Percentiles rank a stretch among this genome's conserved stretches.
These are phyloP conservation scores for Pyrus pyrifolia DNA, from an alignment of 306 rosid genomes.

Conservation along the genomic window DNA sequence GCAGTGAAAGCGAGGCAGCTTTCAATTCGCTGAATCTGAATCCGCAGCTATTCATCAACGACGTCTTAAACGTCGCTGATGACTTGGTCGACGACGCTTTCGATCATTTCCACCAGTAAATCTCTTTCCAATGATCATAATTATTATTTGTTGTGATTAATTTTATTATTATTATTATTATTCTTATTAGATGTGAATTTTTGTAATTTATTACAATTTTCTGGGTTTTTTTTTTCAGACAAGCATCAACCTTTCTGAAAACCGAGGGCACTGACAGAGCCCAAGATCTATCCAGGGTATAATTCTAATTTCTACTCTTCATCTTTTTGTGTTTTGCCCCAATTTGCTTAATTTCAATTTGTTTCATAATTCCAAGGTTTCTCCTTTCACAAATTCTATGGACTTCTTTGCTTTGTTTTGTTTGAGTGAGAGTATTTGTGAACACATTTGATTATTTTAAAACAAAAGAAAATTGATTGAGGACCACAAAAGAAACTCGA, in stretches of 20 bases:
- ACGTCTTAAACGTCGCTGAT: slow-evolving; percentile 58
- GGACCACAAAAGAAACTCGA: background rate
- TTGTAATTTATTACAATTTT: background rate
- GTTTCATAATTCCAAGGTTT: background rate
- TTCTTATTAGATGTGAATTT: background rate
- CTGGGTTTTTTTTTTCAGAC: slow-evolving; percentile 28
- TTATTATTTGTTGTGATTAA: too few relatives aligned
- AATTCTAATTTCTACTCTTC: too few relatives aligned
- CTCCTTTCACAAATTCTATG: background rate
- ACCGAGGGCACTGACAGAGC: slow-evolving; percentile 44
- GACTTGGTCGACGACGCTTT: slow-evolving; percentile 54
- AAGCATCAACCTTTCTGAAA: slow-evolving; percentile 46
- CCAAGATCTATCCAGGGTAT: slow-evolving; percentile 51
- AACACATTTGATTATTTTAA: background rate
- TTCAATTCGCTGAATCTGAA: slow-evolving; percentile 59
- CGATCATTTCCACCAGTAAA: slow-evolving; percentile 51
- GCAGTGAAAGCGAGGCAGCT: slow-evolving; percentile 50
- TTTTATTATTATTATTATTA: too few relatives aligned
- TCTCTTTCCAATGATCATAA: background rate
- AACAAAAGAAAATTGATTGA: background rate
- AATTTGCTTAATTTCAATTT: background rate
- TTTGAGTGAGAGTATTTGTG: background rate
- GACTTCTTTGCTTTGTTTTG: background rate
- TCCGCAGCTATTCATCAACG: slow-evolving; percentile 71
- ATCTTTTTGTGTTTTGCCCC: background rate